Evolutionary conservation across 2,329 filamentous ascomycete species (phyloP), one percentile per base, ranked within the genome.

Genomic region (Leptosphaerulina australis): DNA sequence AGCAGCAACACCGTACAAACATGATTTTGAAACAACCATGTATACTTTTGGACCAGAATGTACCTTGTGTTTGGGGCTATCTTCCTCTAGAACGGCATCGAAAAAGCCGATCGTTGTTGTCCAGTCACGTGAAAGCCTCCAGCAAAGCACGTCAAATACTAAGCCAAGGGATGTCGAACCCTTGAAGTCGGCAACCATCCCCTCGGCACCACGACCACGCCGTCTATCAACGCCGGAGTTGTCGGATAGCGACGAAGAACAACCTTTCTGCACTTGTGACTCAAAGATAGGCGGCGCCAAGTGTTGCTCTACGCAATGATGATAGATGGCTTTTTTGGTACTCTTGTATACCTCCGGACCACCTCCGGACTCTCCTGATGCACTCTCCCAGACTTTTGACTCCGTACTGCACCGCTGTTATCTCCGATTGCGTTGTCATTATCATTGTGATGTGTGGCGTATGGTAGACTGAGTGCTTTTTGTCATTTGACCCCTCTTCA

Each of bases 221-320:
- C 60, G 70, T n/a, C 47, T 74, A 28, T 38, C 65, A 15, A 69
- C 71, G 17, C 72, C 71, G 37, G 71, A 74, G 4, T 39, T 74
- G 9, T 48, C 59, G 3, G 62, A 66, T 6, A 18, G 71, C 9
- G 31, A 49, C 2, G 63, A 63, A 2, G 63, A 62, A 14, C 38
- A 41, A 3, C 49, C 55, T 2, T 74, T 74, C 34, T 74, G 72
- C 44, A 49, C 63, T 39, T 74, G 72, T 38, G 68, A 64, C 44
- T 30, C 43, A 1, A 47, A 45, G 17, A 25, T 39, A 14, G 43
- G 50, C 33, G 14, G 54, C 6, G 15, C 54, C 10, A 63, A 54
- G 31, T 58, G 55, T 47, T 69, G 66, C 37, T 44, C 44, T 9
- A 53, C 46, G 2, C 67, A 20, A 29, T 18, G 12, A 25, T 12